Percentiles rank a stretch among this genome's conserved stretches.
phyloP scores from a whole-genome alignment of 2,329 filamentous ascomycete genomes.

The Alternaria sp. region DNA sequence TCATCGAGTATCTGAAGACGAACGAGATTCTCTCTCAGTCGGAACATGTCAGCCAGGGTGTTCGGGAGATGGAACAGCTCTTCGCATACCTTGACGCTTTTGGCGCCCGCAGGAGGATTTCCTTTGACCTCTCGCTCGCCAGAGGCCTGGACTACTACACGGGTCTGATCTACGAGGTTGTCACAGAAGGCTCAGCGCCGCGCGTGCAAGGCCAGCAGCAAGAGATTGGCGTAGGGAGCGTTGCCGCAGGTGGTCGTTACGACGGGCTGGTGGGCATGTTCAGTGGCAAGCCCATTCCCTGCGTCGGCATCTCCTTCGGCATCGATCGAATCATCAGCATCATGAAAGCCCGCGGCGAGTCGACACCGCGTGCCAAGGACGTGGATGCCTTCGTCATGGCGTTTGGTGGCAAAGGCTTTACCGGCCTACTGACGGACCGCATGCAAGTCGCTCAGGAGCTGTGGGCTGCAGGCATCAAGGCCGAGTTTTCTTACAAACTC shows the following conservation, averaged over 20 bases:
- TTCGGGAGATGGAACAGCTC: slow-evolving; percentile 81
- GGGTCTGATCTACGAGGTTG: slow-evolving; percentile 87
- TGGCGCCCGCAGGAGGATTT: slow-evolving; percentile 74
- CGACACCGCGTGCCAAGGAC: slow-evolving; percentile 71
- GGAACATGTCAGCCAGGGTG: slow-evolving; percentile 74
- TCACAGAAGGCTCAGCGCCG: slow-evolving; percentile 78
- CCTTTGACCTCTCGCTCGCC: slow-evolving; percentile 88
- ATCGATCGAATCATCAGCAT: slow-evolving; percentile 96
- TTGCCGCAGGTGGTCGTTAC: slow-evolving; percentile 89
- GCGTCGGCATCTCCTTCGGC: slow-evolving; percentile 90
- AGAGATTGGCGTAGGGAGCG: slow-evolving; percentile 78
- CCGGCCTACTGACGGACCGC: slow-evolving; percentile 80
- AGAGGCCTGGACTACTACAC: slow-evolving; percentile 95
- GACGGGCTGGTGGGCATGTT: slow-evolving; percentile 96
- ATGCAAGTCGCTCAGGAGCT: slow-evolving; percentile 79
- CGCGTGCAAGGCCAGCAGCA: slow-evolving; percentile 47
- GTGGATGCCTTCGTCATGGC: slow-evolving; percentile 96
- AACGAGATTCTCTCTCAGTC: slow-evolving; percentile 60
- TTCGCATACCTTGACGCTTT: slow-evolving; percentile 85
- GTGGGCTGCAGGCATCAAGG: slow-evolving; percentile 90
- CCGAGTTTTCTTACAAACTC: slow-evolving; percentile 87
- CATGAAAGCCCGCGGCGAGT: slow-evolving; percentile 77
- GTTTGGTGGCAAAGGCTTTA: slow-evolving; percentile 86
- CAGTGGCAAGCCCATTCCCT: slow-evolving; percentile 87
- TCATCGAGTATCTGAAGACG: slow-evolving; percentile 61